Base-by-base conservation (phyloP, 202 grass and related monocot species). In the Alloteropsis angusta region DNA sequence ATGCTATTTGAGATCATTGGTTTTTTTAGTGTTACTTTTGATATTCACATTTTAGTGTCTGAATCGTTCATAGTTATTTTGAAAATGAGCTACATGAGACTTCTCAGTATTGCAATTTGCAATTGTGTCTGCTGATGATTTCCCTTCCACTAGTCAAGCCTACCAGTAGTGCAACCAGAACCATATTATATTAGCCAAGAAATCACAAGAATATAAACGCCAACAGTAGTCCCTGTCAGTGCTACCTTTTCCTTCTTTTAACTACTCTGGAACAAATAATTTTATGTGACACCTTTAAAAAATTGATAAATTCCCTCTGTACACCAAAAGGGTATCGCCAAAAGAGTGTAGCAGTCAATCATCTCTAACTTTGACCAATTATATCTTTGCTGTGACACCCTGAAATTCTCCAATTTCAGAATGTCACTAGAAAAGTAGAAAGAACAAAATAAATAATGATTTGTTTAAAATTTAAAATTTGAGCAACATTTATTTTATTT, bases 361-460 rank as follows among this genome's bases (percentile, higher is more conserved):
- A 71, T 76, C n/a, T 58, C 8, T 5, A 76, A 63, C 26, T 76
- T 62, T 36, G 39, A 62, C 58, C 17, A 62, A 49, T 77, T 77
- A 48, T 23, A 76, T 47, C 58, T 38, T 64, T 77, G 59, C n/a
- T n/a, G n/a, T n/a, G n/a, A n/a, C n/a, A n/a, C n/a, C n/a, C n/a
- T n/a, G n/a, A n/a, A n/a, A n/a, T n/a, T n/a, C n/a, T n/a, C n/a
- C n/a, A n/a, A n/a, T n/a, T n/a, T n/a, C n/a, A n/a, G n/a, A n/a
- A n/a, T n/a, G n/a, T n/a, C n/a, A n/a, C n/a, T n/a, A n/a, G n/a
- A n/a, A n/a, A n/a, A n/a, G n/a, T n/a, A n/a, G n/a, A n/a, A n/a
- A n/a, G n/a, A n/a, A n/a, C n/a, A n/a, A n/a, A n/a, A n/a, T n/a
- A n/a, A n/a, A n/a, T n/a, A n/a, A n/a, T n/a, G n/a, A n/a, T n/a